These are phyloP conservation scores for Fusarium falciforme DNA, from an alignment of 2,329 filamentous ascomycete species.

Conservation along the genomic window DNA sequence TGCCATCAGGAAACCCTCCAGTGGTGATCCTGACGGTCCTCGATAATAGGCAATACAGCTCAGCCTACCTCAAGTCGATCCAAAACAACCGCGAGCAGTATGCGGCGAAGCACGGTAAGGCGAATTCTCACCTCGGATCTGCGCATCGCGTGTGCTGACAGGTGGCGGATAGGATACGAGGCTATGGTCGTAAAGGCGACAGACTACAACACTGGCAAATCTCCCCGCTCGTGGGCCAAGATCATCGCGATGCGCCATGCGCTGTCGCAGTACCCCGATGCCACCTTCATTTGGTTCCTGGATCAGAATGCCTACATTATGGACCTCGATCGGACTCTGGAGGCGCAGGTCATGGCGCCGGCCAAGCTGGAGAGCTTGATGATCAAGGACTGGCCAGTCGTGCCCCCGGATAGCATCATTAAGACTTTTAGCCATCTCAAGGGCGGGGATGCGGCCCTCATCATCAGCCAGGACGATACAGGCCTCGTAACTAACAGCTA, in stretches of 20 bases:
- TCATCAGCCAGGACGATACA: conserved; percentile 85
- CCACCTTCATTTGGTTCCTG: conserved; percentile 87
- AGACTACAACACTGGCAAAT: conserved; percentile 77
- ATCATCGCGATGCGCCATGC: conserved; percentile 91
- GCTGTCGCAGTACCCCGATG: conserved; percentile 81
- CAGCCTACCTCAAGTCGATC: conserved; percentile 77
- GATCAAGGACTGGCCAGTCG: conserved; percentile 86
- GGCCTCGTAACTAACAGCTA: conserved; percentile 84
- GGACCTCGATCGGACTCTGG: conserved; percentile 78
- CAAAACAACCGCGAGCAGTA: conserved; percentile 87
- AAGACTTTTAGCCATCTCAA: conserved; percentile 89
- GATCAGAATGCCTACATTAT: conserved; percentile 89
- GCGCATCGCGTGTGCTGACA: conserved; percentile 11
- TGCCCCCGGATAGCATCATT: conserved; percentile 96
- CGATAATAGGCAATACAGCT: conserved; percentile 73
- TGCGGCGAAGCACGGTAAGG: conserved; percentile 84
- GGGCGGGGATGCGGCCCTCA: conserved; percentile 80
- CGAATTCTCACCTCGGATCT: neutral
- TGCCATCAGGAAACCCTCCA: conserved; percentile 66
- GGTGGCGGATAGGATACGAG: conserved; percentile 75
- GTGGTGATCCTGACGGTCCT: conserved; percentile 88
- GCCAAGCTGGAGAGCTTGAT: conserved; percentile 79
- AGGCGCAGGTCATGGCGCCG: conserved; percentile 76
- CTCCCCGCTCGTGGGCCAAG: conserved; percentile 76
- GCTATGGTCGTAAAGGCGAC: conserved; percentile 83